Evolutionary conservation across 1,139 yeast species (phyloP).

Genomic region (Hansenula lynferdii): DNA sequence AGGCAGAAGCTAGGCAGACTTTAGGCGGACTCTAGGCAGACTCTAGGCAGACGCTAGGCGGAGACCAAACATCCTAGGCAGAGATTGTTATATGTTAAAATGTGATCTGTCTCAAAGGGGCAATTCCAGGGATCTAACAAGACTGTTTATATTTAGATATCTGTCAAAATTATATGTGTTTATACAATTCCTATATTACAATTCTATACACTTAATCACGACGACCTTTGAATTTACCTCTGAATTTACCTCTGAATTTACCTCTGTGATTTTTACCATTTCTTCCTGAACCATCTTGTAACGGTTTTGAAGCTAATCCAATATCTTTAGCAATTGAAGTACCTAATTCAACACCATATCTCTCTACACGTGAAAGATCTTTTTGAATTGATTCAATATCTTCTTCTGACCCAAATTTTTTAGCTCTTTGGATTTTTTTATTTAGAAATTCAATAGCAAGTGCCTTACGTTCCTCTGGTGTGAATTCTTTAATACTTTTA

Average conservation of each 20-base stretch:
- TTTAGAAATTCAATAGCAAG: constrained; percentile 64
- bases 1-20: too few species aligned
- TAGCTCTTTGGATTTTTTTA: constrained; percentile 67
- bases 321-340: constrained; percentile 65
- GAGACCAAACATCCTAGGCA: too few species aligned
- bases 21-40: too few species aligned
- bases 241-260: neutral
- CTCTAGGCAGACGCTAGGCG: too few species aligned
- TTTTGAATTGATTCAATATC: constrained; percentile 41
- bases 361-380: constrained; percentile 67
- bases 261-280: constrained; percentile 1
- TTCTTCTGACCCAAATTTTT: constrained; percentile 69
- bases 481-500: constrained; percentile 27
- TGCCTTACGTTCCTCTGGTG: constrained; percentile 67
- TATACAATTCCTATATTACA: too few species aligned
- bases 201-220: neutral
- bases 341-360: constrained; percentile 75
- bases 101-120: too few species aligned
- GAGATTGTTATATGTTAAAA: too few species aligned
- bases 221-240: neutral
- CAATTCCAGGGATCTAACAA: too few species aligned
- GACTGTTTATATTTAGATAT: too few species aligned
- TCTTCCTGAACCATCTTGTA: constrained; percentile 4
- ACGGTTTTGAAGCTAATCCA: constrained; percentile 35
- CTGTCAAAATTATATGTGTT: too few species aligned